phyloP scores from a whole-genome alignment of 108 stramenopile species.

The Ochromonas danica region DNA sequence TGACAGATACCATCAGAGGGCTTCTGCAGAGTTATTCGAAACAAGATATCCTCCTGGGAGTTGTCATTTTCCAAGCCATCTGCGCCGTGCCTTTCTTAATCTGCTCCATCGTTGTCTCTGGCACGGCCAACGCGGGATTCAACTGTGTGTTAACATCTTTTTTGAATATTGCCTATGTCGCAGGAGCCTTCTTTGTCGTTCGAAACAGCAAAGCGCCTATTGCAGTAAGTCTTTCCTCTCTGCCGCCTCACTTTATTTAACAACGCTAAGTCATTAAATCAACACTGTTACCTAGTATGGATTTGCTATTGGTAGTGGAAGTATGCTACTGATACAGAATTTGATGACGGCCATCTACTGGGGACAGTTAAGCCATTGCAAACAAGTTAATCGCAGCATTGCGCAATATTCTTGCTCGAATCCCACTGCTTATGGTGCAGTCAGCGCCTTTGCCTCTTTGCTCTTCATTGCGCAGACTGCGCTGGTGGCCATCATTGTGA shows the following conservation, averaged over 20 bases:
- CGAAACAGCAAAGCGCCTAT: slow-evolving; percentile 34
- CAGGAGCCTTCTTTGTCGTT: slow-evolving; percentile 35
- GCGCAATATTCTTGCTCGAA: slow-evolving; percentile 28
- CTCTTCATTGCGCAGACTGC: slow-evolving; percentile 21
- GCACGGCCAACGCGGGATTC: slow-evolving; percentile 52
- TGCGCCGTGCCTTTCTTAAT: slow-evolving; percentile 38
- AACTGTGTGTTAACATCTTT: slow-evolving; percentile 47
- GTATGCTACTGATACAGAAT: slow-evolving; percentile 43
- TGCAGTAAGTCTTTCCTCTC: slow-evolving; percentile 19
- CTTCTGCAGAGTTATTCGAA: too few species aligned
- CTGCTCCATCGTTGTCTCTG: slow-evolving; percentile 42
- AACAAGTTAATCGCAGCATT: neutral
- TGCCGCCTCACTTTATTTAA: neutral
- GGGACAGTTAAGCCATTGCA: slow-evolving; percentile 36
- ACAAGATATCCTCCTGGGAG: neutral
- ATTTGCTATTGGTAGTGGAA: slow-evolving; percentile 42
- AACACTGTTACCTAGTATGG: slow-evolving; percentile 6
- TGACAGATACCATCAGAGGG: too few species aligned
- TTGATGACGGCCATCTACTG: slow-evolving; percentile 46
- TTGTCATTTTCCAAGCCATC: neutral
- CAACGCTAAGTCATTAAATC: neutral
- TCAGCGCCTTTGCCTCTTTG: slow-evolving; percentile 18
- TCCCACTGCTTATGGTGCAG: slow-evolving; percentile 25
- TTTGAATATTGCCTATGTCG: slow-evolving; percentile 38
- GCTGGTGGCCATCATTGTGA: neutral